phyloP scores from a whole-genome alignment of 306 rosid species.

The Crotalaria pallida region DNA sequence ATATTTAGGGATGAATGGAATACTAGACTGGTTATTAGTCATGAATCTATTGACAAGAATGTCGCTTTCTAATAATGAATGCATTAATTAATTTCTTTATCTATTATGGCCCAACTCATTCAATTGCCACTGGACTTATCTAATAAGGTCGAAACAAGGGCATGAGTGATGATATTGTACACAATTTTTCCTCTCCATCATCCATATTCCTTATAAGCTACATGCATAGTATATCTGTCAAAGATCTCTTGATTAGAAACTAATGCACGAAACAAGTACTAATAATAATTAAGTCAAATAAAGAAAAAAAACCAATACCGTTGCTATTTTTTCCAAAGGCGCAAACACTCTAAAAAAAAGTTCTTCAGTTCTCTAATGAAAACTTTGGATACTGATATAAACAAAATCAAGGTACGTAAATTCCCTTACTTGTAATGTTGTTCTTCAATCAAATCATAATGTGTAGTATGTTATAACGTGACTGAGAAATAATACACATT shows the following conservation, averaged over 20 bases:
- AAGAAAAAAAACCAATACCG: neutral
- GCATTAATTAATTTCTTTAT: neutral
- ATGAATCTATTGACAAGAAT: neutral
- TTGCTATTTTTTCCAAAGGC: neutral
- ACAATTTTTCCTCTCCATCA: neutral
- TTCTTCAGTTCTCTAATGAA: neutral
- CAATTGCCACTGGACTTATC: neutral
- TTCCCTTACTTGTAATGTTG: neutral
- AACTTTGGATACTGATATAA: neutral
- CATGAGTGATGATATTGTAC: neutral
- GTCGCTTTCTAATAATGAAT: neutral
- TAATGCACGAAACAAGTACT: neutral
- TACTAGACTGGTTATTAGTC: too few relatives aligned
- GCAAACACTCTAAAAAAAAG: conserved; percentile 2
- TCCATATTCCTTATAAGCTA: too few relatives aligned
- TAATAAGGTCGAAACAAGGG: neutral
- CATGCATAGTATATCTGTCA: neutral
- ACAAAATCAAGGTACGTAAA: neutral
- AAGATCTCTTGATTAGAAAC: neutral
- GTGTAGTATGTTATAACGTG: too few relatives aligned
- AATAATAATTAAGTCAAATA: neutral
- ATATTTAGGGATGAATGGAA: too few relatives aligned
- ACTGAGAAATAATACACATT: neutral
- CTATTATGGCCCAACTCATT: neutral
- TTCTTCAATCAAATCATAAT: neutral